Evolutionary conservation across 805 yeast species (phyloP).

Genomic region (Saccharomycopsis guyanensis): DNA sequence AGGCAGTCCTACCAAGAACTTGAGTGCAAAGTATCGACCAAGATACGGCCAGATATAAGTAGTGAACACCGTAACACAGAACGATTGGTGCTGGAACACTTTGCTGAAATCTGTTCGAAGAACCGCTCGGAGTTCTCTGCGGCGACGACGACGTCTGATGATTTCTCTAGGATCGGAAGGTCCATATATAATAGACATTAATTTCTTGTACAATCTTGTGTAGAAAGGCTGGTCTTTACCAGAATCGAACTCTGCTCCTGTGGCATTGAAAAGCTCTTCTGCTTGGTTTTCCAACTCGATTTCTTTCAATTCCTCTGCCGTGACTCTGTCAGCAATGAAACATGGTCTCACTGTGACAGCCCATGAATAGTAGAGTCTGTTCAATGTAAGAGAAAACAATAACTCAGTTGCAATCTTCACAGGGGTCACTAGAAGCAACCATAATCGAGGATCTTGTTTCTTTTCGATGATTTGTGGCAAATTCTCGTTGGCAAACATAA

Average conservation of each 20-base stretch:
- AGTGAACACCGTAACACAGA: slow-evolving; percentile 23
- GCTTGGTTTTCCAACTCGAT: slow-evolving; percentile 29
- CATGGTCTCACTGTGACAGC: slow-evolving; percentile 29
- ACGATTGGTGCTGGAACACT: slow-evolving; percentile 23
- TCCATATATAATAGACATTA: neutral
- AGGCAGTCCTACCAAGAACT: slow-evolving; percentile 24
- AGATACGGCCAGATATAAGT: slow-evolving; percentile 30
- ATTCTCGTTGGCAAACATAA: neutral
- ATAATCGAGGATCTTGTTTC: slow-evolving; percentile 1
- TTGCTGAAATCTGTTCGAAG: slow-evolving; percentile 27
- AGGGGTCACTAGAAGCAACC: slow-evolving; percentile 16
- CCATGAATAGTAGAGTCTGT: slow-evolving; percentile 32
- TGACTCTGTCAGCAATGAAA: slow-evolving; percentile 29
- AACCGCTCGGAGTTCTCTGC: slow-evolving; percentile 27
- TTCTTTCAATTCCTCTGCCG: slow-evolving; percentile 27
- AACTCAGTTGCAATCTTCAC: slow-evolving; percentile 20
- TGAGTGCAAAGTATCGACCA: slow-evolving; percentile 25
- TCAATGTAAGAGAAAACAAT: slow-evolving; percentile 24
- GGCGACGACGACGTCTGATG: slow-evolving; percentile 19
- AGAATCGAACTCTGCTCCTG: neutral
- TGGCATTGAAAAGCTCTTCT: slow-evolving; percentile 7
- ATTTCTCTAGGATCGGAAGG: neutral
- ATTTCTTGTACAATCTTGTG: neutral
- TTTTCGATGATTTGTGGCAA: slow-evolving; percentile 17
- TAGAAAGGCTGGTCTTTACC: neutral